Conservation (phyloP, 345 rosid genomes). For the Clausena lansium region DNA sequence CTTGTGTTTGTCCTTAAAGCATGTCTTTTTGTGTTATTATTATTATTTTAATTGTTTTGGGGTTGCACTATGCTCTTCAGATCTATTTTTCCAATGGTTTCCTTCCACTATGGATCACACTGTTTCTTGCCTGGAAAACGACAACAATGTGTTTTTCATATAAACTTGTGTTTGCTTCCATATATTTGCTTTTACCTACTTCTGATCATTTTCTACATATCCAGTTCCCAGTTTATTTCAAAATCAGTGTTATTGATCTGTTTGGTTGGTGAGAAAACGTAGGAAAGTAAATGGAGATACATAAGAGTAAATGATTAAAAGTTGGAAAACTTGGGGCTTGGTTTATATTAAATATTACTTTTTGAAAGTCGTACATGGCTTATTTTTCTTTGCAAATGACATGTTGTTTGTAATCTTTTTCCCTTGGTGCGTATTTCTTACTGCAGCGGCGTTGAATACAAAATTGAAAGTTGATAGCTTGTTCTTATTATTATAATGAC, state of each 20-base stretch:
- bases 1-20: conserved; percentile 6
- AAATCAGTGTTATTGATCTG: not conserved
- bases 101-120: conserved; percentile 4
- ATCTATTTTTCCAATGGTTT: not conserved
- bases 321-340: conserved; percentile 6
- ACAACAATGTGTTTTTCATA: not conserved
- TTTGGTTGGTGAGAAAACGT: conserved; percentile 21
- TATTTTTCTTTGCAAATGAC: conserved; percentile 19
- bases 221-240: not conserved
- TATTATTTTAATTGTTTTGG: conserved; percentile 16
- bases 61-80: not conserved
- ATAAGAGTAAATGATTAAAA: not conserved
- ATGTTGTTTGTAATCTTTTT: not conserved
- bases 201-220: not conserved
- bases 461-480: conserved; percentile 13
- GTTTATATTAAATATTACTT: not conserved
- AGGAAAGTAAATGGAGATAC: not conserved
- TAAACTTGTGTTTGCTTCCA: not conserved
- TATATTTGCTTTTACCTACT: not conserved
- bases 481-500: not conserved
- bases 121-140: not conserved
- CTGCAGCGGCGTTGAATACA: conserved; percentile 26
- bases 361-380: not conserved
- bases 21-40: not conserved
- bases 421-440: conserved; percentile 5